phyloP scores from a whole-genome alignment of 2,329 filamentous ascomycete species.

The Colletotrichum agaves region DNA sequence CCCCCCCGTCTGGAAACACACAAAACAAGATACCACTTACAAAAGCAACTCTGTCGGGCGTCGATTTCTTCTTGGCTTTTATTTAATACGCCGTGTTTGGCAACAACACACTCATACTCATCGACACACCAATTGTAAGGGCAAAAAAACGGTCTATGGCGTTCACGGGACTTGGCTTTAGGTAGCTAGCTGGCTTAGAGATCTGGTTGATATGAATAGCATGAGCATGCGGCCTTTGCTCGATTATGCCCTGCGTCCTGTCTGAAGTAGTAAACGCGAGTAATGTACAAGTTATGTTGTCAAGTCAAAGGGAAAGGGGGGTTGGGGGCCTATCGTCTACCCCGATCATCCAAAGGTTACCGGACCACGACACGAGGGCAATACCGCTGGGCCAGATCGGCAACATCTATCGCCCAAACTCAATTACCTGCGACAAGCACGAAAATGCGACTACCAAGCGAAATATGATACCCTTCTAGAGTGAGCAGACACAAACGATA shows the following conservation, averaged over 20 bases:
- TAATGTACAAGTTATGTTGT: background rate
- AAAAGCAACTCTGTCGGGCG: constrained; percentile 36
- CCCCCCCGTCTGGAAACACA: constrained; percentile 16
- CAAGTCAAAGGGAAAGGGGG: no score
- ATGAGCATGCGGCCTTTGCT: constrained; percentile 33
- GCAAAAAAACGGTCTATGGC: constrained; percentile 34
- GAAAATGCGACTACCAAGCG: no score
- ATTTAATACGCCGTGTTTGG: no score
- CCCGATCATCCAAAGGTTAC: no score
- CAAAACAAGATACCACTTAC: constrained; percentile 37
- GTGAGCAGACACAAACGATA: no score
- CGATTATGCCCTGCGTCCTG: background rate
- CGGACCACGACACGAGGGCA: no score
- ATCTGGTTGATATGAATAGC: constrained; percentile 37
- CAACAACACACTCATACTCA: no score
- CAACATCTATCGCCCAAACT: no score
- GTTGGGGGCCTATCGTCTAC: no score
- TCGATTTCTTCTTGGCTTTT: constrained; percentile 34
- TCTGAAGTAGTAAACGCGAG: constrained; percentile 23
- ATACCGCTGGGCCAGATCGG: no score
- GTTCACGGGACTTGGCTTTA: constrained; percentile 35
- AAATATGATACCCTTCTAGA: no score
- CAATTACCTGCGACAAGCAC: no score
- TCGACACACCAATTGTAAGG: constrained; percentile 3
- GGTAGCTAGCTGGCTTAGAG: constrained; percentile 36